Evolutionary conservation across 345 rosid genomes (phyloP).

Genomic region (Geranium rotundifolium): DNA sequence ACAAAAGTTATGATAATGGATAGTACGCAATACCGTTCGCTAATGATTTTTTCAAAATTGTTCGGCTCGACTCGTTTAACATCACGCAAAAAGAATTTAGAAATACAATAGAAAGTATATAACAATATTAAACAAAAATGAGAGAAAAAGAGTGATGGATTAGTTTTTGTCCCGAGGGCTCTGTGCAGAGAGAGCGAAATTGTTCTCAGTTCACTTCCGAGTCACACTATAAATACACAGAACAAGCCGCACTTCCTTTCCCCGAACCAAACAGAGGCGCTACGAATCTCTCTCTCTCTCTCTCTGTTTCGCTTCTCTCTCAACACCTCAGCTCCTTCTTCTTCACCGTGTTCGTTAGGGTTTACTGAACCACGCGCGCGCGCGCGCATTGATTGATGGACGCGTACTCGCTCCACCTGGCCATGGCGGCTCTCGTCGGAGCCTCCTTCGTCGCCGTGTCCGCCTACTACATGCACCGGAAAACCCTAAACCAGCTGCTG

Average conservation of each 20-base stretch:
- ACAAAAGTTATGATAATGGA: no score
- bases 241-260: neutral
- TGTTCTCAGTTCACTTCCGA: neutral
- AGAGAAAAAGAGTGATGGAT: no score
- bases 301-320: neutral
- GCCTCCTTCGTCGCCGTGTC: slow-evolving; percentile 92
- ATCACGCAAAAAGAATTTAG: no score
- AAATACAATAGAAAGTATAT: no score
- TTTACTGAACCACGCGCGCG: neutral
- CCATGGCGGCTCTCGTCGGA: slow-evolving; percentile 96
- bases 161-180: no score
- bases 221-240: no score
- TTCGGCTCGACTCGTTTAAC: no score
- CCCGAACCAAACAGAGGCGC: neutral
- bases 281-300: neutral
- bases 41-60: no score
- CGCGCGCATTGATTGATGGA: slow-evolving; percentile 35
- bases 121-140: no score
- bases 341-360: neutral
- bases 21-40: no score
- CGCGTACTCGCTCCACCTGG: slow-evolving; percentile 55
- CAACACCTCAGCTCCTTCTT: neutral
- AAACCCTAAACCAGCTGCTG: slow-evolving; percentile 77
- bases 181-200: neutral
- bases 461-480: slow-evolving; percentile 84